phyloP scores from a whole-genome alignment of 139 green algal species.

The Chlamydomonas schloesseri region DNA sequence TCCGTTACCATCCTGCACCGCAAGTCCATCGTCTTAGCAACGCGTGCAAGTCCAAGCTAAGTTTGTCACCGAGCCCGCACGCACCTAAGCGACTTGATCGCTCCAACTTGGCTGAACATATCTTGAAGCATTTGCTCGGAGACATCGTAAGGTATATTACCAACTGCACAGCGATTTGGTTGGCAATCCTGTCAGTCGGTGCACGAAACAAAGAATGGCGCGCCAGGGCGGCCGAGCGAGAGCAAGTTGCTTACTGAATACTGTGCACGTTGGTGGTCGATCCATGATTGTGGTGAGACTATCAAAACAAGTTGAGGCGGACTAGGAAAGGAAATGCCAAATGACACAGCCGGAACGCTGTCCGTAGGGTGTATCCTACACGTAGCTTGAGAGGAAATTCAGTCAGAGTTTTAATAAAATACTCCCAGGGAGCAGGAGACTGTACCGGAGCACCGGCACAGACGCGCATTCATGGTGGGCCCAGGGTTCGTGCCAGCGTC shows the following conservation, averaged over 20 bases:
- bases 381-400: too few relatives aligned
- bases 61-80: background rate
- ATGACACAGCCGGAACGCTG: too few relatives aligned
- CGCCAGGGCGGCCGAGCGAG: background rate
- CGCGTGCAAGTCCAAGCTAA: too few relatives aligned
- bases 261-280: conserved; percentile 17
- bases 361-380: too few relatives aligned
- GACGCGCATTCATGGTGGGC: too few relatives aligned
- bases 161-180: conserved; percentile 57
- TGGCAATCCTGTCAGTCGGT: too few relatives aligned
- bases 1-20: conserved; percentile 89
- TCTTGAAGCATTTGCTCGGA: conserved; percentile 82
- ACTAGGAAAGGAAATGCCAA: too few relatives aligned
- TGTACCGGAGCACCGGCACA: too few relatives aligned
- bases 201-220: background rate
- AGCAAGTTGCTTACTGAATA: conserved; percentile 33
- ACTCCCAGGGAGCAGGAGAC: too few relatives aligned
- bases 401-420: too few relatives aligned
- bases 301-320: too few relatives aligned
- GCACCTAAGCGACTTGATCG: conserved; percentile 84
- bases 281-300: conserved; percentile 1
- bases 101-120: conserved; percentile 78
- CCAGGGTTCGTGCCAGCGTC: too few relatives aligned
- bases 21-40: background rate
- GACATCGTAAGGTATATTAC: conserved; percentile 89